Conservation (phyloP, 108 stramenopile species). For the Pseudonitzschia multiseries region DNA sequence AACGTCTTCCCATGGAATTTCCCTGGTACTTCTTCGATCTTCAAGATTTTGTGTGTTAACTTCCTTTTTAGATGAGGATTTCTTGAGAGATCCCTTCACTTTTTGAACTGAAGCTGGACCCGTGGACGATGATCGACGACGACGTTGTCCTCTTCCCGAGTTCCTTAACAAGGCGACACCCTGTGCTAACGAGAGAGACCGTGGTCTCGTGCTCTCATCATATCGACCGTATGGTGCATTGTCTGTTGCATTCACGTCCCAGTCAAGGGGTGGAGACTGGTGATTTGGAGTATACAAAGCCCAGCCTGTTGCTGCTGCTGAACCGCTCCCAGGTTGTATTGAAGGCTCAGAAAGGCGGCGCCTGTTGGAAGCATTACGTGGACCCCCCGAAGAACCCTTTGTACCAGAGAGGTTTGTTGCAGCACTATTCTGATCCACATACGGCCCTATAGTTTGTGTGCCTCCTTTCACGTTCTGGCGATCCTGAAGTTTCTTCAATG, state of each 20-base stretch:
- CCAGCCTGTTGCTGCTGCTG: constrained; percentile 51
- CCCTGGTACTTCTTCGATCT: constrained; percentile 55
- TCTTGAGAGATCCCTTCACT: neutral
- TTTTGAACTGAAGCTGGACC: neutral
- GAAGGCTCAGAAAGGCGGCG: constrained; percentile 42
- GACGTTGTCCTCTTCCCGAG: constrained; percentile 23
- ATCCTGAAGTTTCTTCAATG: constrained; percentile 80
- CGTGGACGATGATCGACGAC: constrained; percentile 11
- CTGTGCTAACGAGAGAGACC: constrained; percentile 38
- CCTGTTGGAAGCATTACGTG: constrained; percentile 33
- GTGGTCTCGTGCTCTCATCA: constrained; percentile 22
- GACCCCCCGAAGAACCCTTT: constrained; percentile 15
- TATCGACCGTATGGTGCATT: constrained; percentile 73
- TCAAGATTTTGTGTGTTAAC: neutral
- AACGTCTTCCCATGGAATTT: constrained; percentile 74
- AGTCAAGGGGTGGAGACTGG: constrained; percentile 52
- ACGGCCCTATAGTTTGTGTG: constrained; percentile 66
- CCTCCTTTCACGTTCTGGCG: constrained; percentile 74
- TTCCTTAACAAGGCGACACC: constrained; percentile 27
- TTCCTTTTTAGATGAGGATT: constrained; percentile 8
- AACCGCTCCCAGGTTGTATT: constrained; percentile 57
- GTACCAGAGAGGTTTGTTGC: constrained; percentile 8
- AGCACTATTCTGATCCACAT: constrained; percentile 41
- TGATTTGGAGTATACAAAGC: constrained; percentile 68
- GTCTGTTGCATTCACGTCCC: constrained; percentile 46